Percentiles rank a stretch among this genome's conserved stretches.
Evolutionary conservation across 2,329 filamentous ascomycete genomes (phyloP).

Genomic region (Botrytis fragariae): DNA sequence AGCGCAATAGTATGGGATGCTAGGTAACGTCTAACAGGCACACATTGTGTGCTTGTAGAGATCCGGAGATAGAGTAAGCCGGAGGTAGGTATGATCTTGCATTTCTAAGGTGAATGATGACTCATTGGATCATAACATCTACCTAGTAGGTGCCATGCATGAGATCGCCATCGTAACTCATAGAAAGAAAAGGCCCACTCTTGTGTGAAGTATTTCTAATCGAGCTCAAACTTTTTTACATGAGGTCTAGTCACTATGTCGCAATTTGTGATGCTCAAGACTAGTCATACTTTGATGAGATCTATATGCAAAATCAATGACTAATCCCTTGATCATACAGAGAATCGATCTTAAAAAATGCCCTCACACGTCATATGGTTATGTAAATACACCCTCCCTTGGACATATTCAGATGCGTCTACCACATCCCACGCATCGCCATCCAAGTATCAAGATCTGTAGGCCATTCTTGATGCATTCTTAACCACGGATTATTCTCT

Average conservation of each 20-base stretch:
- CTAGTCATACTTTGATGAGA: background rate
- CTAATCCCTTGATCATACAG: background rate
- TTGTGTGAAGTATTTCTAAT: background rate
- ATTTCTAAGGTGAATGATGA: background rate
- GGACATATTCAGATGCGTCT: background rate
- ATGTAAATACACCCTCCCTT: background rate
- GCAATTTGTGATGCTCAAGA: background rate
- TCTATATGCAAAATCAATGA: background rate
- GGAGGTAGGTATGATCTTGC: background rate
- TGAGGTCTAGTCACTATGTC: background rate
- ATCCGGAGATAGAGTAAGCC: background rate
- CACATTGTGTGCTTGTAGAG: background rate
- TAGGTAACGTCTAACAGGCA: background rate
- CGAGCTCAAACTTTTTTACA: background rate
- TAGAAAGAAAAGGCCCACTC: background rate
- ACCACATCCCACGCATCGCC: constrained; percentile 3
- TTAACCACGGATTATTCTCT: constrained; percentile 20
- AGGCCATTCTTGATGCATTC: constrained; percentile 24
- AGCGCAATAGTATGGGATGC: background rate
- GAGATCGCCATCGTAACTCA: background rate
- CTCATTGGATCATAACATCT: background rate
- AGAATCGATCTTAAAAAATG: background rate
- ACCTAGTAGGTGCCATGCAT: background rate
- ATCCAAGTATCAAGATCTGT: constrained; percentile 25
- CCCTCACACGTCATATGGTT: background rate